Conservation (phyloP, 768 basidiomycete species). For the Boletus edulis region DNA sequence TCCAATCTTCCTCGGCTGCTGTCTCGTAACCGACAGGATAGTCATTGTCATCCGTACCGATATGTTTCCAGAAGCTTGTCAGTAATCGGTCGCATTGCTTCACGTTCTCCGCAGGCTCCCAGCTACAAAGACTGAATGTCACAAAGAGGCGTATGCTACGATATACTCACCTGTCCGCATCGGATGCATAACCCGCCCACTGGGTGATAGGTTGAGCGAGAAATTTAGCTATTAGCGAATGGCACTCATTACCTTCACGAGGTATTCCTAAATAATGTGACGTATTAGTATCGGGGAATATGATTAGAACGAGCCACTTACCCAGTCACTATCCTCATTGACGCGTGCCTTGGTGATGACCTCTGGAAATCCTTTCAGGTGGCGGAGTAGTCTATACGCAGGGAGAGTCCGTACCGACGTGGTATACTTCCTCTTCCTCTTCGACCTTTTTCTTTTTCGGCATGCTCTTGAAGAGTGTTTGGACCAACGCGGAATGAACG, state of each 20-base stretch:
- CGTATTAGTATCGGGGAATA: neutral
- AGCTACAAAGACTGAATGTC: slow-evolving; percentile 39
- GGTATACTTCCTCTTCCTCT: slow-evolving; percentile 37
- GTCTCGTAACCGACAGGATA: slow-evolving; percentile 47
- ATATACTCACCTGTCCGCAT: slow-evolving; percentile 50
- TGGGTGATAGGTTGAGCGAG: slow-evolving; percentile 25
- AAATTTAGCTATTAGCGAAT: neutral
- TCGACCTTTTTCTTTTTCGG: slow-evolving; percentile 27
- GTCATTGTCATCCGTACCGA: slow-evolving; percentile 57
- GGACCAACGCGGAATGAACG: too few relatives aligned
- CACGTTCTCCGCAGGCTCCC: slow-evolving; percentile 68
- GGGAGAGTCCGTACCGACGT: slow-evolving; percentile 41
- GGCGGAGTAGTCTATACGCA: neutral
- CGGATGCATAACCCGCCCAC: slow-evolving; percentile 67
- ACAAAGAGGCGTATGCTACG: neutral
- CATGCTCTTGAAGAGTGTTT: slow-evolving; percentile 12
- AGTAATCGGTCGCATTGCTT: slow-evolving; percentile 55
- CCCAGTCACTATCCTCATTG: slow-evolving; percentile 49
- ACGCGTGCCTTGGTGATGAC: slow-evolving; percentile 61
- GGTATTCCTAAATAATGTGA: slow-evolving; percentile 49
- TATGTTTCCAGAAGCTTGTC: slow-evolving; percentile 59
- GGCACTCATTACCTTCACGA: slow-evolving; percentile 54
- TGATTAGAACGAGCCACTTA: slow-evolving; percentile 26
- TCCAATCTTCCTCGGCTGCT: slow-evolving; percentile 52
- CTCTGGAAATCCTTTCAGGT: slow-evolving; percentile 37